Evolutionary conservation across 176 grass and related monocot genomes (phyloP), one percentile per base, ranked within the genome.

Genomic region (Bothriochloa decipiens): DNA sequence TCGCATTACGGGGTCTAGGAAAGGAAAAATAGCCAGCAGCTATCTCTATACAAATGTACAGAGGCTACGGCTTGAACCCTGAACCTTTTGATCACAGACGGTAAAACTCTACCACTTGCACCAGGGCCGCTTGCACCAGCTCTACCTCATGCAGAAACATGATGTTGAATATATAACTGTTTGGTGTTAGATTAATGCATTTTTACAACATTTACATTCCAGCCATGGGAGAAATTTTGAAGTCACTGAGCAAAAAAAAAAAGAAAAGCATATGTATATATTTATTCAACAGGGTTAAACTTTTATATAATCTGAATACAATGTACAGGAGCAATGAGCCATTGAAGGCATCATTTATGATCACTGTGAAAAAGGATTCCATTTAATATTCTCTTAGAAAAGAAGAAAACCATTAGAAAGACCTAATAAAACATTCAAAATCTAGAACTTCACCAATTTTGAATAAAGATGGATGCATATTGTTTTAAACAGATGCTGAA

Each of bases 301-400:
- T 37, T 70, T 63, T 60, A 69, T 28, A 87, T 82, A 77, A 61
- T 85, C 77, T 75, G 39, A 83, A 79, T 40, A 83, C 46, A 79
- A 68, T 83, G 69, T 79, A 90, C 88, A 90, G 18, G 82, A 87
- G 81, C 68, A 78, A 79, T 68, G 67, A 74, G 25, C 70, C 70
- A 74, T 29, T 49, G 15, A 66, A 86, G 41, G 70, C 61, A 61
- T 75, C 29, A n/a, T 40, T 62, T 82, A 81, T 77, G 37, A 76
- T 69, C 78, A 82, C 47, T 47, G 79, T 5, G 6, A 76, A 62
- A 70, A 87, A 76, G 22, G 10, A 87, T 87, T 77, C 27, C 86
- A 76, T 62, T 8, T 50, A 12, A 18, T 8, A 3, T 36, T 23
- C 2, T 22, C 1, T 72, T 71, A 33, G 25, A 55, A 50, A 65